Conservation (phyloP, 169 alveolate genomes). For the Eimeria tenella region DNA sequence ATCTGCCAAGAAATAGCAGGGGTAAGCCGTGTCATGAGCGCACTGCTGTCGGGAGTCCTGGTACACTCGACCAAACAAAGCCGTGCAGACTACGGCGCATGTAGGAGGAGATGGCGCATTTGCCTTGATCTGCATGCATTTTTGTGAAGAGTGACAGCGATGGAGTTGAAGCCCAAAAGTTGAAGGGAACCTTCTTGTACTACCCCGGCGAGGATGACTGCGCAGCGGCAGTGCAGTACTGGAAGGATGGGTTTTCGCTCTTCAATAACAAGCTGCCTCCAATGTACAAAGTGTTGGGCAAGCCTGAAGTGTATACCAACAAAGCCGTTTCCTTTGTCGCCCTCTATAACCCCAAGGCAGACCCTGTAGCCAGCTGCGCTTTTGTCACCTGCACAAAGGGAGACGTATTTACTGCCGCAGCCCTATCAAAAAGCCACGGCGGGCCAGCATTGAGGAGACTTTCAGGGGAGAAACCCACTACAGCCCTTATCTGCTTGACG, state of each 20-base stretch:
- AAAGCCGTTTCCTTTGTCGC: conserved; percentile 54
- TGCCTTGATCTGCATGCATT: no score
- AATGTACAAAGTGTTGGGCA: not conserved
- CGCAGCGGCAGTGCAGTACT: conserved; percentile 47
- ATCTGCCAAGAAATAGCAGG: not conserved
- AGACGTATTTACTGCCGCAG: no score
- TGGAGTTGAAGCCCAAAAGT: not conserved
- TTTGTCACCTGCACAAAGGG: conserved; percentile 3
- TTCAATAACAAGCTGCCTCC: conserved; percentile 1
- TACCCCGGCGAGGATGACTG: not conserved
- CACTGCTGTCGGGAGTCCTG: no score
- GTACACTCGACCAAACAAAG: no score
- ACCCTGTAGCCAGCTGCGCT: conserved; percentile 8
- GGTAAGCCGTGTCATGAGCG: not conserved
- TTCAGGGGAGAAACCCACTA: not conserved
- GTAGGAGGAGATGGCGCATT: no score
- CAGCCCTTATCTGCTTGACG: conserved; percentile 21
- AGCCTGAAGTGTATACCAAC: no score
- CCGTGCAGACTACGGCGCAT: no score
- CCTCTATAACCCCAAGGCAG: conserved; percentile 56
- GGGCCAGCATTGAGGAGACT: no score
- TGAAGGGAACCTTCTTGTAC: conserved; percentile 36
- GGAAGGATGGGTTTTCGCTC: conserved; percentile 3
- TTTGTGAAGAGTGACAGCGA: no score
- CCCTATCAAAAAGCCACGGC: no score